These are phyloP conservation scores for Leucosporidium creatinivorum DNA, from an alignment of 768 basidiomycete genomes.

Conservation along the genomic window DNA sequence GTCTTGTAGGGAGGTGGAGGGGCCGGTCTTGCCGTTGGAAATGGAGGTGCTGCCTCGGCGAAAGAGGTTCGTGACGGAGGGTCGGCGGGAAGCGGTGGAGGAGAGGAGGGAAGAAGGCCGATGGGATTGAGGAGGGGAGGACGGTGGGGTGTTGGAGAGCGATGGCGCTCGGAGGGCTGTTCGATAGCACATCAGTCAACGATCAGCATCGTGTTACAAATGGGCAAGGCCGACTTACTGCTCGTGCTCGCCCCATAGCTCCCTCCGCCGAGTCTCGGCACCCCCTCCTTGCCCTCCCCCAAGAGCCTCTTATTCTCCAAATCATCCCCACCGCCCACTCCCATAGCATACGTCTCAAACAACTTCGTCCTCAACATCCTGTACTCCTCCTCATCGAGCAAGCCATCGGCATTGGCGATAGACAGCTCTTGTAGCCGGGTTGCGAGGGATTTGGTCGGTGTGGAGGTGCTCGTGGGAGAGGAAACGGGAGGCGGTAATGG, in stretches of 20 bases:
- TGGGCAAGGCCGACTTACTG: neutral
- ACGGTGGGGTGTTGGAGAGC: neutral
- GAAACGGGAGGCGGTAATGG: neutral
- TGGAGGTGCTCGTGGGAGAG: neutral
- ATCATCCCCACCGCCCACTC: neutral
- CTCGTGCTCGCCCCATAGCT: neutral
- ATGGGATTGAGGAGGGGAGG: neutral
- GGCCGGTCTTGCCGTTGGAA: neutral
- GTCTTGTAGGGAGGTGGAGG: neutral
- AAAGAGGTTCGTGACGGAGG: neutral
- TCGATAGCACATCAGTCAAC: no score
- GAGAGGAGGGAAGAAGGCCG: constrained; percentile 7
- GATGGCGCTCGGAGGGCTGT: neutral
- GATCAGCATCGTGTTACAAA: no score
- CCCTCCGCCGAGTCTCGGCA: neutral
- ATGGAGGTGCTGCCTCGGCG: neutral
- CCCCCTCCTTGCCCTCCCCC: neutral
- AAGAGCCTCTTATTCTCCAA: neutral
- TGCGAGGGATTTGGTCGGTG: constrained; percentile 15
- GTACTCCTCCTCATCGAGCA: constrained; percentile 36
- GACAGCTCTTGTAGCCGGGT: constrained; percentile 32
- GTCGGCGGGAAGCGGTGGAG: neutral
- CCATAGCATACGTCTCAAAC: constrained; percentile 18
- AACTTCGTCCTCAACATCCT: constrained; percentile 24
- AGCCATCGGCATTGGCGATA: constrained; percentile 27